These are phyloP conservation scores for Hypoxylon sp. DNA, from an alignment of 2,329 filamentous ascomycete species.

Conservation along the genomic window DNA sequence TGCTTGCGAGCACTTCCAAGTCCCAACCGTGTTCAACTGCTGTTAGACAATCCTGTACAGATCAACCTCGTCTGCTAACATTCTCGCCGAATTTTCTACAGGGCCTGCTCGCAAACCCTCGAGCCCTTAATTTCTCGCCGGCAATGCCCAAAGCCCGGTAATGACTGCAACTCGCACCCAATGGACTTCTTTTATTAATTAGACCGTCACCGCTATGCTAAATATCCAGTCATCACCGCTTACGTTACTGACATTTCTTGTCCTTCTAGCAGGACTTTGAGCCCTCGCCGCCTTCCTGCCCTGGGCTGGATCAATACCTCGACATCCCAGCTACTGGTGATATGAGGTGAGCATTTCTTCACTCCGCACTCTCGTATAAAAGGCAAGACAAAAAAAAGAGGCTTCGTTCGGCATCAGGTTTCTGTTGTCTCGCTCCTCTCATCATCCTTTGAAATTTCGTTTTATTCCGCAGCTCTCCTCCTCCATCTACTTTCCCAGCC, in stretches of 20 bases:
- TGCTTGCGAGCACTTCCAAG: slow-evolving; percentile 21
- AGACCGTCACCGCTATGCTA: slow-evolving; percentile 38
- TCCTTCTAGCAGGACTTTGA: slow-evolving; percentile 65
- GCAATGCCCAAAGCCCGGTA: slow-evolving; percentile 50
- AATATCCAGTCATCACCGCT: slow-evolving; percentile 33
- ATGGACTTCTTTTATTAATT: slow-evolving; percentile 39
- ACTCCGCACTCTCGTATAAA: slow-evolving; percentile 12
- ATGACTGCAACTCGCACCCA: slow-evolving; percentile 45
- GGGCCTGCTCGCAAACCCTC: slow-evolving; percentile 41
- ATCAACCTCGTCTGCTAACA: slow-evolving; percentile 43
- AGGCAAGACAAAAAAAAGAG: background rate
- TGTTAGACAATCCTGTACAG: slow-evolving; percentile 28
- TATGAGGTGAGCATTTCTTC: slow-evolving; percentile 63
- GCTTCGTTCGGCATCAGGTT: background rate
- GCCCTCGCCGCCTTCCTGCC: slow-evolving; percentile 62
- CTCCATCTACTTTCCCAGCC: slow-evolving; percentile 19
- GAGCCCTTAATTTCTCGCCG: slow-evolving; percentile 43
- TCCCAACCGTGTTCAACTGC: slow-evolving; percentile 21
- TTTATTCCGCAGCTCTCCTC: slow-evolving; percentile 16
- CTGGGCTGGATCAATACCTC: slow-evolving; percentile 65
- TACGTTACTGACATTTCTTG: slow-evolving; percentile 52
- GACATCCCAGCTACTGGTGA: slow-evolving; percentile 64
- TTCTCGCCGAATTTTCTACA: slow-evolving; percentile 43
- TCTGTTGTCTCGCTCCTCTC: background rate
- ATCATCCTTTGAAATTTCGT: slow-evolving; percentile 11